Evolutionary conservation across 2,329 filamentous ascomycete species (phyloP).

Genomic region (Dactylella cylindrospora): DNA sequence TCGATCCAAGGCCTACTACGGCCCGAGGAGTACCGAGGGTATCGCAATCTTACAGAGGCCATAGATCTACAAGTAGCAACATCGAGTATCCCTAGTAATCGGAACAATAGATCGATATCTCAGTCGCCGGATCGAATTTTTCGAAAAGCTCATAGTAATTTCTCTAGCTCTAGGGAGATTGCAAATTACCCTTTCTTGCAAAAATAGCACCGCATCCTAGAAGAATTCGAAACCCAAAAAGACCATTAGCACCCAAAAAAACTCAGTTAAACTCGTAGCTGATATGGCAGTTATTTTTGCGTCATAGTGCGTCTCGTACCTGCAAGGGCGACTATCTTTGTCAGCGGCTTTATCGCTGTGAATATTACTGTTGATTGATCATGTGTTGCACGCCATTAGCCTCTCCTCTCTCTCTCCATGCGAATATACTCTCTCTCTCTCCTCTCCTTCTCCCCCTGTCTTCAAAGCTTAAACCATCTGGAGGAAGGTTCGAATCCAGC

Average conservation of each 20-base stretch:
- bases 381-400: slow-evolving; percentile 30
- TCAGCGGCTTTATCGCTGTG: slow-evolving; percentile 48
- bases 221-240: slow-evolving; percentile 5
- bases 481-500: too few species aligned
- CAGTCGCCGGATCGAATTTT: slow-evolving; percentile 14
- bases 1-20: background rate
- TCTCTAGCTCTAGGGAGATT: slow-evolving; percentile 14
- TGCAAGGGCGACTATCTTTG: slow-evolving; percentile 48
- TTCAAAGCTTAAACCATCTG: too few species aligned
- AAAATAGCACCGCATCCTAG: slow-evolving; percentile 46
- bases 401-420: too few species aligned
- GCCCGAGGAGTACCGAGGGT: background rate
- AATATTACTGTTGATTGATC: slow-evolving; percentile 47
- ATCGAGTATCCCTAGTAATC: slow-evolving; percentile 46
- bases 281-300: slow-evolving; percentile 20
- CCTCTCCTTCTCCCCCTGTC: too few species aligned
- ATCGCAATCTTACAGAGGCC: slow-evolving; percentile 46
- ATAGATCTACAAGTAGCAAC: slow-evolving; percentile 48
- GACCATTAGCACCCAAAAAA: too few species aligned
- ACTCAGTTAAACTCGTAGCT: too few species aligned
- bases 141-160: background rate
- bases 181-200: slow-evolving; percentile 47
- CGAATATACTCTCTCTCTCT: too few species aligned
- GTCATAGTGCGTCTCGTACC: slow-evolving; percentile 26
- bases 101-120: slow-evolving; percentile 25